Conservation (phyloP, 306 rosid species). For the peach (Prunus persica) region Prunus_persica_NCBIv2 NC_034009.1:29713001-29713500, state of each 20-base stretch:
- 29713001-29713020: slow-evolving; percentile 42
- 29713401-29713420: not conserved
- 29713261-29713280: no score
- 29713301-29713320: no score
- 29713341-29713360: not conserved
- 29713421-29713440: slow-evolving; percentile 5
- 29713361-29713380: not conserved
- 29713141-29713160: not conserved
- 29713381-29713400: not conserved
- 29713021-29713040: not conserved
- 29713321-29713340: no score
- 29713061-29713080: not conserved
- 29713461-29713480: slow-evolving; percentile 70
- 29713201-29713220: no score
- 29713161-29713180: not conserved
- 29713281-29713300: no score
- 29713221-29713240: no score
- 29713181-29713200: no score
- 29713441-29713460: not conserved
- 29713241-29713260: no score
- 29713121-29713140: not conserved
- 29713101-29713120: not conserved
- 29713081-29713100: not conserved
- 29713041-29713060: not conserved
- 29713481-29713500: slow-evolving; percentile 98